Conservation (phyloP, 805 yeast species). For the Schwanniomyces vanrijiae region DNA sequence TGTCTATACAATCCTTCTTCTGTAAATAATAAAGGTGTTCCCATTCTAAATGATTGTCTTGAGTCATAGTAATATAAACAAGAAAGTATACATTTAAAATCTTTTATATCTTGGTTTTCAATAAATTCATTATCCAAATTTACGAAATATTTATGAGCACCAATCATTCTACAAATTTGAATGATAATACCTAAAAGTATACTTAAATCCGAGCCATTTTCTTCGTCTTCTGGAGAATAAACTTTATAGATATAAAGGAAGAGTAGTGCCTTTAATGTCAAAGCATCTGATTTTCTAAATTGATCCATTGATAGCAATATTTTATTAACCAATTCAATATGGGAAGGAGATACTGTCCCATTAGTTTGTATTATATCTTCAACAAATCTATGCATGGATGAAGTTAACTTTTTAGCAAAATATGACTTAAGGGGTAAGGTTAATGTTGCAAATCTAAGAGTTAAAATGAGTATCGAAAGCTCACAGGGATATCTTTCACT, state of each 20-base stretch:
- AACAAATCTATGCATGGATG: background rate
- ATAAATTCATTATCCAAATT: background rate
- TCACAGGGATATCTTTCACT: background rate
- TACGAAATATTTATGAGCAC: background rate
- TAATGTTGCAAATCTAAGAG: background rate
- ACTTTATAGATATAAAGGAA: background rate
- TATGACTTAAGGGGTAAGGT: background rate
- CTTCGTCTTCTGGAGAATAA: background rate
- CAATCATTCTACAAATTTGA: background rate
- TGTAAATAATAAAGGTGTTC: background rate
- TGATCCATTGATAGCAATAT: background rate
- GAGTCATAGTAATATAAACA: background rate
- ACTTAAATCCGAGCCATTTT: background rate
- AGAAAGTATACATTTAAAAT: background rate
- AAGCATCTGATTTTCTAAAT: background rate
- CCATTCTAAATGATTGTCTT: background rate
- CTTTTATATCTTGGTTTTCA: background rate
- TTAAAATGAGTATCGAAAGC: background rate
- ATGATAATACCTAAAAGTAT: background rate
- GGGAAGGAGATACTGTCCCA: background rate
- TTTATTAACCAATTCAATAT: background rate
- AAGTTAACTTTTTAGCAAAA: background rate
- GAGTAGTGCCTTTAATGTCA: background rate
- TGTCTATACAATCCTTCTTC: background rate
- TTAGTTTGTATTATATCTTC: background rate